Conservation (phyloP, 2,329 filamentous ascomycete genomes). For the Calycina herbarum region DNA sequence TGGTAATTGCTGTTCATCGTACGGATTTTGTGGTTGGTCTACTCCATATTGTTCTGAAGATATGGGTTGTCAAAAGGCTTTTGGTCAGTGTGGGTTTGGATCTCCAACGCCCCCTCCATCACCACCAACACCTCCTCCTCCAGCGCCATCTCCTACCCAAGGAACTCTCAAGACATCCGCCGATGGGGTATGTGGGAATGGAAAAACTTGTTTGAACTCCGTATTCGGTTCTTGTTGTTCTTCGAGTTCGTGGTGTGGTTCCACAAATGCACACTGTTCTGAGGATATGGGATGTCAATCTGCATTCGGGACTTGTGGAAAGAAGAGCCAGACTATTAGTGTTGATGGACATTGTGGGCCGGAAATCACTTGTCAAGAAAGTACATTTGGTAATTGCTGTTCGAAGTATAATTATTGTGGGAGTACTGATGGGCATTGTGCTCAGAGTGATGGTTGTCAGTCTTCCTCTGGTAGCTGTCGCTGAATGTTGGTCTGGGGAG, state of each 20-base stretch:
- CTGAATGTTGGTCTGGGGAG: not conserved
- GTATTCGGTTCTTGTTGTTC: slow-evolving; percentile 14
- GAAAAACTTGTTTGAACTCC: slow-evolving; percentile 9
- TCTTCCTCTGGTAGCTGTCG: slow-evolving; percentile 10
- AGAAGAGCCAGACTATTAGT: slow-evolving; percentile 11
- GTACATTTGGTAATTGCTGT: slow-evolving; percentile 24
- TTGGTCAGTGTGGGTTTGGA: slow-evolving; percentile 19
- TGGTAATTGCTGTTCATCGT: slow-evolving; percentile 22
- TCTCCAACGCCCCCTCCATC: not conserved
- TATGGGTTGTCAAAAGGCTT: slow-evolving; percentile 22
- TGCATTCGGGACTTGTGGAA: slow-evolving; percentile 7
- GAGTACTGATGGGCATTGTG: slow-evolving; percentile 18
- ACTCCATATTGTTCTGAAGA: slow-evolving; percentile 17
- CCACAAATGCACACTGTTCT: not conserved
- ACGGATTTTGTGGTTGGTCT: slow-evolving; percentile 18
- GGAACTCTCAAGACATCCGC: not conserved
- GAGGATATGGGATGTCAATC: slow-evolving; percentile 9
- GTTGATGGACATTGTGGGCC: slow-evolving; percentile 22
- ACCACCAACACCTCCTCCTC: not conserved
- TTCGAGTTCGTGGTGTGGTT: slow-evolving; percentile 12
- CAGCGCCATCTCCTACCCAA: not conserved
- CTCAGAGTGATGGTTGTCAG: slow-evolving; percentile 12
- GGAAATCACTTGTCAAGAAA: slow-evolving; percentile 16
- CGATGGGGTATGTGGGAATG: slow-evolving; percentile 13
- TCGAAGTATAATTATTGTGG: slow-evolving; percentile 24